These are phyloP conservation scores for Schizothecium vesticola DNA, from an alignment of 495 filamentous ascomycete species.

Conservation along the genomic window DNA sequence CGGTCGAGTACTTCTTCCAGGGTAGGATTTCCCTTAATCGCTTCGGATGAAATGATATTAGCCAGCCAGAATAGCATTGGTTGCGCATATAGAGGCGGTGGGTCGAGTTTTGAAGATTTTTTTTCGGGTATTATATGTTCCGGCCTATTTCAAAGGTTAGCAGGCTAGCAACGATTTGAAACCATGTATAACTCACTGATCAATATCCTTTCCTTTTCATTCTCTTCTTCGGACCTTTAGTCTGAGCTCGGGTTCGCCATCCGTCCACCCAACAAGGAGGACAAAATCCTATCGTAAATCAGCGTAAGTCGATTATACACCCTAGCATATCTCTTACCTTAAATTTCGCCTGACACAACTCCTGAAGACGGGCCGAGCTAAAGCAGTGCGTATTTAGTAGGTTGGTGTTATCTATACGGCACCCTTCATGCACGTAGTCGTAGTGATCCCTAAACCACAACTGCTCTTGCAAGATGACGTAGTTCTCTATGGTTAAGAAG, in stretches of 20 bases:
- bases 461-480: constrained; percentile 9
- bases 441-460: constrained; percentile 11
- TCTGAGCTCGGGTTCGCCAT: neutral
- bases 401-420: constrained; percentile 3
- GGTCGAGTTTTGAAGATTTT: neutral
- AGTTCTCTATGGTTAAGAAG: constrained; percentile 10
- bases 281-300: neutral
- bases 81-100: neutral
- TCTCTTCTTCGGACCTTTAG: neutral
- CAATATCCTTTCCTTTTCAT: constrained; percentile 1
- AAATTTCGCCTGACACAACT: constrained; percentile 5
- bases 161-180: neutral
- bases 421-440: constrained; percentile 10
- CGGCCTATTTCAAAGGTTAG: neutral
- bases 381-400: constrained; percentile 12
- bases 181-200: neutral
- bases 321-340: neutral
- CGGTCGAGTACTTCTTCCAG: no score
- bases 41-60: no score
- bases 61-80: no score
- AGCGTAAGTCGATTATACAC: neutral
- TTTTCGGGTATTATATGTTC: neutral
- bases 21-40: no score
- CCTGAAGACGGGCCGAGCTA: constrained; percentile 7
- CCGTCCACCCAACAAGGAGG: constrained; percentile 4